Percentiles rank a stretch among this genome's conserved stretches.
These are phyloP conservation scores for Pezicula rhizophila DNA, from an alignment of 2,329 filamentous ascomycete species.

Conservation along the genomic window DNA sequence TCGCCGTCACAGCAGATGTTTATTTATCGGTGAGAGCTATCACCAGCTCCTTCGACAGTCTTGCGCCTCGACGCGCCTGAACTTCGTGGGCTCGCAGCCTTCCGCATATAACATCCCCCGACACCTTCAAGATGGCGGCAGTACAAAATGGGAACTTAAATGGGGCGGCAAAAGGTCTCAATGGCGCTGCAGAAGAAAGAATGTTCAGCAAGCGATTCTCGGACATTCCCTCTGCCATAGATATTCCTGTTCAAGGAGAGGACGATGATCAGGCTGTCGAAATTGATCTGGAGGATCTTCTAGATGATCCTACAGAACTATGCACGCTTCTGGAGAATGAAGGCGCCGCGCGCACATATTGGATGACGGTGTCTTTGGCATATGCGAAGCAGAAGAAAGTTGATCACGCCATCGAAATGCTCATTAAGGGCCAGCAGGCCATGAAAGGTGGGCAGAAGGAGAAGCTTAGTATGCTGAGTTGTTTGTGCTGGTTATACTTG, in stretches of 20 bases:
- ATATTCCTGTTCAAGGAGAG: slow-evolving; percentile 59
- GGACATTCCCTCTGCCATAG: slow-evolving; percentile 59
- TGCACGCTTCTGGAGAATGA: slow-evolving; percentile 95
- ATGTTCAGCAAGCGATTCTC: slow-evolving; percentile 45
- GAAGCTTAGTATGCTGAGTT: slow-evolving; percentile 59
- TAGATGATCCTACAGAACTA: slow-evolving; percentile 90
- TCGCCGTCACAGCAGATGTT: neutral
- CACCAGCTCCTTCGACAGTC: neutral
- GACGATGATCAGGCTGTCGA: slow-evolving; percentile 72
- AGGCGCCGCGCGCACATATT: slow-evolving; percentile 82
- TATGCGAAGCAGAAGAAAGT: slow-evolving; percentile 95
- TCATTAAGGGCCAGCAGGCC: slow-evolving; percentile 58
- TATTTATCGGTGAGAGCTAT: neutral
- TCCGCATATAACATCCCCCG: neutral
- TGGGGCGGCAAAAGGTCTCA: slow-evolving; percentile 21
- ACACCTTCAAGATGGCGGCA: slow-evolving; percentile 18
- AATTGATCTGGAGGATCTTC: slow-evolving; percentile 83
- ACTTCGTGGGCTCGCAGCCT: neutral
- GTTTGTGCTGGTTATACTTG: slow-evolving; percentile 66
- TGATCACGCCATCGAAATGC: slow-evolving; percentile 72
- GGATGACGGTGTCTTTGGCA: slow-evolving; percentile 95
- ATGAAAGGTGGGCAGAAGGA: slow-evolving; percentile 58
- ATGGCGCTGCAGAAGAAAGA: slow-evolving; percentile 11
- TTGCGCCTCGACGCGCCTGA: neutral
- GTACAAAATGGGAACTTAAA: slow-evolving; percentile 18